A percentile compares a stretch with the other conserved stretches of the same genome.
Evolutionary conservation across 495 filamentous ascomycete species (phyloP).

Genomic region (Neurospora sp.): DNA sequence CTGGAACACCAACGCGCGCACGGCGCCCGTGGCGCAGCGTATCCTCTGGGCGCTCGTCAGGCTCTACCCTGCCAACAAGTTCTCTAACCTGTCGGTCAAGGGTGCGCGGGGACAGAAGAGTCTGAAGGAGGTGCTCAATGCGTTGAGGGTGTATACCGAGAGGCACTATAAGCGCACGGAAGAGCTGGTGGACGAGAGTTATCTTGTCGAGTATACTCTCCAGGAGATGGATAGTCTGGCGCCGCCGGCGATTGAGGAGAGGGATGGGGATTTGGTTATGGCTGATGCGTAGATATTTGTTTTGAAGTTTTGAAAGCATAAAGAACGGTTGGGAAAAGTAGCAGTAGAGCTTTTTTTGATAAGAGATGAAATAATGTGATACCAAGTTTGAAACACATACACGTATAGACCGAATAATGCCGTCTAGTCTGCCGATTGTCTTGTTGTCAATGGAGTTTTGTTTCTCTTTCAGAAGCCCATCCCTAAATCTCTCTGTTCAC

Average conservation of each 20-base stretch:
- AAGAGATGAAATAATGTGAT: not conserved
- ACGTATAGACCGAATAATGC: not conserved
- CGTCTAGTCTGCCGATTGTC: not conserved
- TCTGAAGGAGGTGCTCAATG: conserved; percentile 74
- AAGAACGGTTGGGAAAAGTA: not conserved
- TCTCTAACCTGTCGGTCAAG: conserved; percentile 49
- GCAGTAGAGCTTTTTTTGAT: not conserved
- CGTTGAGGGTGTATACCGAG: conserved; percentile 77
- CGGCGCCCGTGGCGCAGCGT: conserved; percentile 74
- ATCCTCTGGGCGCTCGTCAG: conserved; percentile 72
- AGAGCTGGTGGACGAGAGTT: conserved; percentile 88
- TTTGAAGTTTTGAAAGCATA: not conserved
- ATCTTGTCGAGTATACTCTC: conserved; percentile 84
- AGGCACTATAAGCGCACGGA: conserved; percentile 81
- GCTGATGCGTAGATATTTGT: conserved; percentile 17
- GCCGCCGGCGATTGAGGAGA: conserved; percentile 26
- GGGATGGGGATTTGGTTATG: conserved; percentile 33
- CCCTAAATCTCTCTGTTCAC: not conserved
- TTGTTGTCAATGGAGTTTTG: not conserved
- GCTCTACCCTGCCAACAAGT: conserved; percentile 61
- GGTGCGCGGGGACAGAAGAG: conserved; percentile 55
- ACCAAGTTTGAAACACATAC: not conserved
- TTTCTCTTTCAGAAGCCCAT: not conserved
- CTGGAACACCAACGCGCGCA: conserved; percentile 93
- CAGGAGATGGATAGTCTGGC: conserved; percentile 79